A percentile compares a stretch with the other conserved stretches of the same genome.
Evolutionary conservation across 2,329 filamentous ascomycete species (phyloP).

Genomic region (Colletotrichum abscissum): DNA sequence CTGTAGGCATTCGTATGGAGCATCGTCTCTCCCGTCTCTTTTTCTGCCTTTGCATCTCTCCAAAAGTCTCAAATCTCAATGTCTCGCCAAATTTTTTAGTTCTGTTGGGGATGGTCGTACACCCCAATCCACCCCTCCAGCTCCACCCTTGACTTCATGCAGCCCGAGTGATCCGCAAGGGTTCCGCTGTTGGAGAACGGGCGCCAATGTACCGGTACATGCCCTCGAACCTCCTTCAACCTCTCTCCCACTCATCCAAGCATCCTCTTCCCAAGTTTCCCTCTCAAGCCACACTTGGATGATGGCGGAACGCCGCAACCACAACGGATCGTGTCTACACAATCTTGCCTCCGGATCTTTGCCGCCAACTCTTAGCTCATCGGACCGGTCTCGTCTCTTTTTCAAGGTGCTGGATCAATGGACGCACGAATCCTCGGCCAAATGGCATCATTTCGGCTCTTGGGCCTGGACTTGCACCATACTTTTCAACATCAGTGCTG

Average conservation of each 20-base stretch:
- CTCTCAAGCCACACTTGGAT: not conserved
- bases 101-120: constrained; percentile 53
- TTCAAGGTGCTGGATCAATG: not conserved
- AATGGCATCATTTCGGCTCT: constrained; percentile 31
- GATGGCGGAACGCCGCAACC: not conserved
- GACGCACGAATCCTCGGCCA: constrained; percentile 31
- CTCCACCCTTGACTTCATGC: constrained; percentile 35
- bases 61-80: constrained; percentile 35
- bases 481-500: not conserved
- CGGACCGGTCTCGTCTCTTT: not conserved
- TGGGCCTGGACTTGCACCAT: not conserved
- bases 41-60: constrained; percentile 7
- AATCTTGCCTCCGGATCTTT: constrained; percentile 21
- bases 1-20: too few relatives aligned
- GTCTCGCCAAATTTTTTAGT: constrained; percentile 45
- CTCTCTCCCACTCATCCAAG: not conserved
- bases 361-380: constrained; percentile 19
- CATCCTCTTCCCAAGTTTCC: not conserved
- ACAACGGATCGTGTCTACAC: not conserved
- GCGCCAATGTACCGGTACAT: constrained; percentile 41
- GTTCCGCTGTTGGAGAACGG: constrained; percentile 34
- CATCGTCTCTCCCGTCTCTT: not conserved
- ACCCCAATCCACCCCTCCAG: constrained; percentile 31
- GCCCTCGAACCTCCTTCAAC: not conserved
- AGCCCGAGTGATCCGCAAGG: constrained; percentile 35